Evolutionary conservation across 768 basidiomycete genomes (phyloP), one percentile per base, ranked within the genome.

Genomic region (Tubosaeta sp.): DNA sequence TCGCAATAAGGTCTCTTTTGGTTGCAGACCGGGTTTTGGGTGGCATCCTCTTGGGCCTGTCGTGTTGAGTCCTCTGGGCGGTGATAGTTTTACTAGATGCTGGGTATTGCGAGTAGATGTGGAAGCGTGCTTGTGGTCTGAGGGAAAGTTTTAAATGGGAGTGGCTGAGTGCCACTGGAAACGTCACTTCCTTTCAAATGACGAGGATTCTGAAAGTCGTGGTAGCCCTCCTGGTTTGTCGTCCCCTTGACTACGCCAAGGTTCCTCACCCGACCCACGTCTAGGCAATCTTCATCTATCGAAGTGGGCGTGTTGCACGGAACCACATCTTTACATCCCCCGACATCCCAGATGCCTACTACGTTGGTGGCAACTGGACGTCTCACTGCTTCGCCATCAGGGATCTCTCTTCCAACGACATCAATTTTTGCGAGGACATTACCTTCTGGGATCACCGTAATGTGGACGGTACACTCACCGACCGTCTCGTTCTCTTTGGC

Each of bases 351-450:
- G 57, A 55, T 4, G 78, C 75, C 3, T 82, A 84, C 64, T 77
- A 82, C 54, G 69, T 69, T 5, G 71, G 70, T 5, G 84, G 83
- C 1, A 62, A 83, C 59, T 79, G 74, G 53, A 57, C 67, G 25
- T 64, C 70, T 0, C 72, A 79, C 41, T 86, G 84, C 61, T 58
- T 65, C 17, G 60, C 73, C 14, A 54, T 82, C 46, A 61, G 60
- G 10, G 72, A 75, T 39, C 63, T 62, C 3, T 50, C 65, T 27
- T 65, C 66, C 8, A 51, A 55, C 12, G 64, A 71, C 52, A 64
- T 76, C 48, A 66, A 63, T 11, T 70, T 78, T 56, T 88, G 87
- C 63, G 87, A 88, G 62, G 86, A 88, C 58, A 80, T 73, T 29
- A 67, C 72, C 2, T 81, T 83, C 53, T 88, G 86, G 86, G 83